A percentile compares a stretch with the other conserved stretches of the same genome.
Evolutionary conservation across 2,329 filamentous ascomycete species (phyloP).

Genomic region (Septoria linicola): DNA sequence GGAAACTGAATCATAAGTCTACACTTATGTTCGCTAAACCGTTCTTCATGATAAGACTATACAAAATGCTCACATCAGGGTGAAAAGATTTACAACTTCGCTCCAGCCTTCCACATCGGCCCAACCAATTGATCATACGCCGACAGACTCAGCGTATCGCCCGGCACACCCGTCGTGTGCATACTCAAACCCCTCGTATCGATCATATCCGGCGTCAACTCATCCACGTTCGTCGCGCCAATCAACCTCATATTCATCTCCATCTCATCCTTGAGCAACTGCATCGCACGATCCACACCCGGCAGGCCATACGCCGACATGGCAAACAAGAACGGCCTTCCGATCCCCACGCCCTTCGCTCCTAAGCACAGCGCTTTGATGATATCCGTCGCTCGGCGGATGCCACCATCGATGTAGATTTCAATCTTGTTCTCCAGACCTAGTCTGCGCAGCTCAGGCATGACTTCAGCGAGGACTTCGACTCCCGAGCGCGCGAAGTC

Average conservation of each 20-base stretch:
- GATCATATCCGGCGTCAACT: constrained; percentile 77
- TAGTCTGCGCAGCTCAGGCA: constrained; percentile 60
- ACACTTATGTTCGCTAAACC: too few species aligned
- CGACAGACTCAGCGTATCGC: constrained; percentile 59
- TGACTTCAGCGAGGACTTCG: constrained; percentile 88
- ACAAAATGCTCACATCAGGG: too few species aligned
- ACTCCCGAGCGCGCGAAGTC: constrained; percentile 87
- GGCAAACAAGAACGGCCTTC: constrained; percentile 89
- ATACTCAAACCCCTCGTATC: constrained; percentile 70
- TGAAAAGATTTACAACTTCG: constrained; percentile 30
- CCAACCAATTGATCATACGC: constrained; percentile 55
- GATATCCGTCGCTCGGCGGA: constrained; percentile 88
- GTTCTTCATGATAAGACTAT: too few species aligned
- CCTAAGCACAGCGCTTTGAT: constrained; percentile 93
- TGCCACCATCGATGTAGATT: constrained; percentile 85
- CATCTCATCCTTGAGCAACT: constrained; percentile 74
- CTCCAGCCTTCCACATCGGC: constrained; percentile 32
- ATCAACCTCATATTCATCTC: constrained; percentile 99
- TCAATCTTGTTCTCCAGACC: constrained; percentile 68
- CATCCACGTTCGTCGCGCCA: constrained; percentile 69
- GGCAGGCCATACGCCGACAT: constrained; percentile 88
- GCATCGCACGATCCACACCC: constrained; percentile 90
- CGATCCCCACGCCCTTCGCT: constrained; percentile 89
- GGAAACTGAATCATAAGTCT: too few species aligned
- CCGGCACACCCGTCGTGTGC: constrained; percentile 59